Evolutionary conservation across 208 protist genomes (phyloP), one percentile per base, ranked within the genome.

Genomic region (Acanthamoeba triangularis): DNA sequence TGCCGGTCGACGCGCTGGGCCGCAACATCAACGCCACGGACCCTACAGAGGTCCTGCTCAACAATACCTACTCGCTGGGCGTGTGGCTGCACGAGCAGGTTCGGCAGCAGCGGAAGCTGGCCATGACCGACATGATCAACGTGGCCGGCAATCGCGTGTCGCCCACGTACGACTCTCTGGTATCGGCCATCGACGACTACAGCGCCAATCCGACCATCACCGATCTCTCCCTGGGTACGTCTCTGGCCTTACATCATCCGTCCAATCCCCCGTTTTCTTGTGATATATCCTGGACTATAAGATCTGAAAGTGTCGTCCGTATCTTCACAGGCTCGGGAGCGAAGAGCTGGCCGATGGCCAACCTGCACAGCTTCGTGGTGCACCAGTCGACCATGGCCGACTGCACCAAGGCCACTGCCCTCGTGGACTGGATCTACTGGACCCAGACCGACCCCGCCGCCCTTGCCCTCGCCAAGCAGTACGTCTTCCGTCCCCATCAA

Each of bases 381-480:
- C 74, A 82, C 74, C 33, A 41, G 33, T 41, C 18, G 5, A 82
- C 13, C 23, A 82, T 82, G 74, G 37, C 37, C 35, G 74, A 82
- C 41, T 82, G 74, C 74, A 35, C 5, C 74, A 82, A 82, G 25
- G 74, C 74, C 74, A 25, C 2, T 11, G 41, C 74, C 4, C 74
- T 82, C 37, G 74, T 52, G 3, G 74, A 82, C 20, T 82, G 74
- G 74, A 82, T 82, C 74, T 82, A 82, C 25, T 82, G 74, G 74
- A 82, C 37, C 41, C 74, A 82, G 14, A 82, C 74, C 37, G 33
- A 47, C 41, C 4, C 33, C 13, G 8, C 33, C 10, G 74, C 74
- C 8, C n/a, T 82, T 2, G 35, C 47, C 10, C 7, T 52, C 2
- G 74, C 74, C 5, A 1, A 16, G 3, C 74, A 82, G 74, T 82